These are phyloP conservation scores for Pleurotus cornucopiae DNA, from an alignment of 768 basidiomycete species.

Conservation along the genomic window DNA sequence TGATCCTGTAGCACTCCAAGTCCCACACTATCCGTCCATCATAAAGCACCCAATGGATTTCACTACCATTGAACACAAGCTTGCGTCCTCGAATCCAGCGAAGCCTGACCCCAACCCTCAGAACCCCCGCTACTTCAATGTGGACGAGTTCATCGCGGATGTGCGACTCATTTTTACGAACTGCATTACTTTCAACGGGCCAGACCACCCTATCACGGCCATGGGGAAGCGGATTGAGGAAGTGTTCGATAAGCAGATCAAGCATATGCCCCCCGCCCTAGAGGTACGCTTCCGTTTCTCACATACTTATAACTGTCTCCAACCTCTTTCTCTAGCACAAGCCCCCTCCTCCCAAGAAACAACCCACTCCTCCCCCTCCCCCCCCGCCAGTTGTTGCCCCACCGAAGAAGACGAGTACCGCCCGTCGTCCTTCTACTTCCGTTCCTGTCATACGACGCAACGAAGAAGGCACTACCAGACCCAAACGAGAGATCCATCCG, in stretches of 20 bases:
- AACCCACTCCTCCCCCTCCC: conserved; percentile 39
- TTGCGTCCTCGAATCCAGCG: conserved; percentile 69
- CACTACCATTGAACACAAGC: conserved; percentile 85
- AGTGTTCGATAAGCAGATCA: conserved; percentile 84
- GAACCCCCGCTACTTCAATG: conserved; percentile 73
- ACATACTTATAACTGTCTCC: neutral
- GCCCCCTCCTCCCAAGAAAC: conserved; percentile 41
- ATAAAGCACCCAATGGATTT: conserved; percentile 95
- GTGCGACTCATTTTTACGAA: conserved; percentile 88
- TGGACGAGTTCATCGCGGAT: conserved; percentile 81
- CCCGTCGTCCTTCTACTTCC: conserved; percentile 74
- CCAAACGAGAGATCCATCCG: conserved; percentile 97
- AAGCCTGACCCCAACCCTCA: conserved; percentile 68
- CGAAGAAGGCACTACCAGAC: conserved; percentile 56
- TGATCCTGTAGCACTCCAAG: conserved; percentile 75
- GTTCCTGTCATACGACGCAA: conserved; percentile 79
- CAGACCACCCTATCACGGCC: conserved; percentile 73
- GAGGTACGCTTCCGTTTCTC: conserved; percentile 50
- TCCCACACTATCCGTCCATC: conserved; percentile 85
- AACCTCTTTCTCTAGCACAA: conserved; percentile 25
- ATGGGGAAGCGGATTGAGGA: conserved; percentile 82
- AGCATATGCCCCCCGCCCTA: conserved; percentile 72
- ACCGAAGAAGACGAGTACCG: conserved; percentile 41
- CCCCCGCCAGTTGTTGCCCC: conserved; percentile 26
- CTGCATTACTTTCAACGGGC: conserved; percentile 88